Percentiles rank a stretch among this genome's conserved stretches.
Conservation (phyloP, 2,329 filamentous ascomycete genomes). For the Penicillium sp. region DNA sequence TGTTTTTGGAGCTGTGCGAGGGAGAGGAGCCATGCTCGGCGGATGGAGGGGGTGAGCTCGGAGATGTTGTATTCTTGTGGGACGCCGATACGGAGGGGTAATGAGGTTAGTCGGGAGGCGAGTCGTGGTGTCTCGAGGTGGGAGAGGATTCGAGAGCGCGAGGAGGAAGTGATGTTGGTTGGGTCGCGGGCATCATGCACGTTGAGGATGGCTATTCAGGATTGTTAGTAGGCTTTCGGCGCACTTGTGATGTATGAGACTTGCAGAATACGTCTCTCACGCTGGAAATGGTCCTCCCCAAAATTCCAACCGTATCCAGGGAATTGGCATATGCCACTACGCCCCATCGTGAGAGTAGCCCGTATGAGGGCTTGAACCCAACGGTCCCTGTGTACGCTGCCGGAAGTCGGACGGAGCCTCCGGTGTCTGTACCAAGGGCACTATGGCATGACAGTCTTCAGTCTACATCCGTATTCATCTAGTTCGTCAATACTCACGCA, state of each 20-base stretch:
- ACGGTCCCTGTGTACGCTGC: slow-evolving; percentile 82
- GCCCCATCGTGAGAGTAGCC: slow-evolving; percentile 79
- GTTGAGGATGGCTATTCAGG: slow-evolving; percentile 49
- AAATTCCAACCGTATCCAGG: slow-evolving; percentile 81
- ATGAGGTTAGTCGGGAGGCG: slow-evolving; percentile 27
- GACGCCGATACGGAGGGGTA: slow-evolving; percentile 57
- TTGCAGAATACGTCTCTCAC: slow-evolving; percentile 57
- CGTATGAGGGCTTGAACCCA: slow-evolving; percentile 91
- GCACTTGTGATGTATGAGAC: slow-evolving; percentile 25
- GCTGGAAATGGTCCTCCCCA: slow-evolving; percentile 59
- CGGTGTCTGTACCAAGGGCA: slow-evolving; percentile 90
- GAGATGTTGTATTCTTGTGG: slow-evolving; percentile 82
- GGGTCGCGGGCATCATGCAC: slow-evolving; percentile 71
- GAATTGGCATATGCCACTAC: slow-evolving; percentile 93
- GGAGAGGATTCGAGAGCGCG: slow-evolving; percentile 54
- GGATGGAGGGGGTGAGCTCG: slow-evolving; percentile 72
- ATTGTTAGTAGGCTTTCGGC: slow-evolving; percentile 15
- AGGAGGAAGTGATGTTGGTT: slow-evolving; percentile 64
- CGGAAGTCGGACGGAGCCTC: slow-evolving; percentile 82
- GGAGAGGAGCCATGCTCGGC: slow-evolving; percentile 66
- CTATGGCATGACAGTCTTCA: slow-evolving; percentile 34
- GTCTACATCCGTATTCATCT: neutral
- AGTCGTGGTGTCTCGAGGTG: slow-evolving; percentile 44
- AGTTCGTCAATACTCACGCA: slow-evolving; percentile 47
- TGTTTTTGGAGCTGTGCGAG: slow-evolving; percentile 61